Evolutionary conservation across 139 green algal genomes (phyloP), one percentile per base, ranked within the genome.

Genomic region (Zygnema cylindricum): DNA sequence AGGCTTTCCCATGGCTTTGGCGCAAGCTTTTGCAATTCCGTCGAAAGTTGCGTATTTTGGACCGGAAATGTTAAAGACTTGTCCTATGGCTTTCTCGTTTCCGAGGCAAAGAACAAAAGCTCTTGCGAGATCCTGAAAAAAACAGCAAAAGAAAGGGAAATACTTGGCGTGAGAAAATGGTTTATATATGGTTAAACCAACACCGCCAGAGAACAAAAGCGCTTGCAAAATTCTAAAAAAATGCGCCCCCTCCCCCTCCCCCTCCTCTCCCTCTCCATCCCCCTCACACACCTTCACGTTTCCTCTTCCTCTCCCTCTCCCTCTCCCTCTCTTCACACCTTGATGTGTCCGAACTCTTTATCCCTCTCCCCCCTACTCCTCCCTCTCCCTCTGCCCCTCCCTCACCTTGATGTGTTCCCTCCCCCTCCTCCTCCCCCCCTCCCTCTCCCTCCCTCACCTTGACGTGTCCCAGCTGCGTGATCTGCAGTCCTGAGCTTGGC

Each of bases 11-110:
- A 93, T 94, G 63, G 87, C 97, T 85, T 95, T 90, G 69, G 97
- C 97, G 89, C 97, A 99, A 0, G 96, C 96, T 87, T 95, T 97
- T 76, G 95, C 97, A 22, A 99, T 94, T 89, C 97, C 97, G 77
- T 98, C 95, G 93, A 99, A 99, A 1, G 97, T 98, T 40, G 98
- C 97, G 85, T 95, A 98, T 23, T 93, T 91, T 75, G 95, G 93
- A 3, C 95, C 95, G 33, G 86, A 88, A 43, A 93, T 93, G 78
- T 93, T 93, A 89, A 89, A 93, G 21, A 93, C 73, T 89, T 93
- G 91, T 42, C 86, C 86, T 32, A 88, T 86, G 16, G 90, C 90
- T 49, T 88, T 93, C 1, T 73, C 36, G 83, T 93, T 93, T 30
- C 90, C 84, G 0, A 92, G 77, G 32, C 69, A 82, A 88, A 94